Percentiles rank a stretch among this genome's conserved stretches.
Conservation (phyloP, 352 stramenopile genomes). For the Pythium diclinum region DNA sequence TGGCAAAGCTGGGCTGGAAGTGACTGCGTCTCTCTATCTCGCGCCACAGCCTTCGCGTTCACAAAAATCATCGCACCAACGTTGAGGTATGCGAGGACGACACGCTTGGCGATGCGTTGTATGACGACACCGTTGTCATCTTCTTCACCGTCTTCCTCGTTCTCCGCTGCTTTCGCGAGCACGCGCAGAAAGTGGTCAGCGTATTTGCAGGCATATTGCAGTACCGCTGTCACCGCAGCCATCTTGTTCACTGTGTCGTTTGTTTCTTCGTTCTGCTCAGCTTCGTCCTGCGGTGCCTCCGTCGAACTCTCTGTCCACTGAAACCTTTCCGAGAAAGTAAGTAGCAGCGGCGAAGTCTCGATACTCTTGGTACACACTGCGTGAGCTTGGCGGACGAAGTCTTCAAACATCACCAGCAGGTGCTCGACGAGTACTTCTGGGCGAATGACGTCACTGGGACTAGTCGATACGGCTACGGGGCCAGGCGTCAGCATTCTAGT, state of each 20-base stretch:
- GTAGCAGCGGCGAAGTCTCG: neutral
- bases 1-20: constrained; percentile 16
- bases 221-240: neutral
- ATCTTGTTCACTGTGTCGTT: neutral
- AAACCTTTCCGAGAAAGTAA: neutral
- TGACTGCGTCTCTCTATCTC: neutral
- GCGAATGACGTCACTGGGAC: neutral
- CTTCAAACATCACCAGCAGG: neutral
- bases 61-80: constrained; percentile 18
- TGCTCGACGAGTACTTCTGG: neutral
- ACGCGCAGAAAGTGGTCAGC: constrained; percentile 6
- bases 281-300: neutral
- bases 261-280: neutral
- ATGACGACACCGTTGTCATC: neutral
- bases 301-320: neutral
- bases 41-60: neutral
- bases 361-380: neutral
- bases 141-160: constrained; percentile 5
- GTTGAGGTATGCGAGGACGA: constrained; percentile 19
- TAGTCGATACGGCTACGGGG: neutral
- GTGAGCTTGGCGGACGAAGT: neutral
- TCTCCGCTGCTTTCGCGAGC: neutral
- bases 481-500: neutral
- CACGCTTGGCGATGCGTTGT: neutral
- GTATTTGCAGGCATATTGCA: constrained; percentile 8